Evolutionary conservation across 108 stramenopile genomes (phyloP), one percentile per base, ranked within the genome.

Genomic region (Aurantiochytrium sp.): DNA sequence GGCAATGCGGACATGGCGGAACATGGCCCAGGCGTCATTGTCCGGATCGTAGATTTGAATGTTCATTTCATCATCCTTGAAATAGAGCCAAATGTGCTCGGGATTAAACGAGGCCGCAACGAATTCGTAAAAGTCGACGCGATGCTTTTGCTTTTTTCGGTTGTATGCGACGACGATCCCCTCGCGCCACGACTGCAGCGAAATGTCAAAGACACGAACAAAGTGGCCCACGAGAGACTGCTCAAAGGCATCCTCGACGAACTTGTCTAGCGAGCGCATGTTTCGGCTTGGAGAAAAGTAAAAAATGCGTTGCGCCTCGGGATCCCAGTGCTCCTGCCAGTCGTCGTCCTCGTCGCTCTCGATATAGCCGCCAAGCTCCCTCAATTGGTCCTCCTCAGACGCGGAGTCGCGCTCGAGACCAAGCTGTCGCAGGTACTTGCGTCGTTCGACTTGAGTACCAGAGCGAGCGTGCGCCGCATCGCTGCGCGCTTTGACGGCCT

Each of bases 311-410:
- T 83, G 76, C 18, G 19, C 25, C 25, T 53, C 76, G 8, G 76
- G 76, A 23, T 83, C 76, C 76, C 76, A 83, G 51, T 83, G 76
- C 51, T 83, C 76, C 28, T 83, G 76, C 76, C 76, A 83, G 51
- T 83, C 76, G 51, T 83, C 76, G 51, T 47, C 45, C 10, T 83
- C 76, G 51, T 83, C 76, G 49, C 51, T 53, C 51, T 83, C 76
- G 3, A 83, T 53, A 23, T 83, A 83, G n/a, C 76, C 76, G 45
- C 76, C 76, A 16, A 83, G 76, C 45, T 47, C 76, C 1, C 76
- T 43, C n/a, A 83, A 6, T 6, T 83, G 49, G 49, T 83, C 23
- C n/a, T 83, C 76, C 51, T 53, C 76, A 19, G 76, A 83, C 51
- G 76, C 76, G 16, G 76, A 83, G 28, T 83, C 76, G 51, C 76